A percentile compares a stretch with the other conserved stretches of the same genome.
Conservation (phyloP, 2,329 filamentous ascomycete genomes). For the Aspergillus costaricaensis region DNA sequence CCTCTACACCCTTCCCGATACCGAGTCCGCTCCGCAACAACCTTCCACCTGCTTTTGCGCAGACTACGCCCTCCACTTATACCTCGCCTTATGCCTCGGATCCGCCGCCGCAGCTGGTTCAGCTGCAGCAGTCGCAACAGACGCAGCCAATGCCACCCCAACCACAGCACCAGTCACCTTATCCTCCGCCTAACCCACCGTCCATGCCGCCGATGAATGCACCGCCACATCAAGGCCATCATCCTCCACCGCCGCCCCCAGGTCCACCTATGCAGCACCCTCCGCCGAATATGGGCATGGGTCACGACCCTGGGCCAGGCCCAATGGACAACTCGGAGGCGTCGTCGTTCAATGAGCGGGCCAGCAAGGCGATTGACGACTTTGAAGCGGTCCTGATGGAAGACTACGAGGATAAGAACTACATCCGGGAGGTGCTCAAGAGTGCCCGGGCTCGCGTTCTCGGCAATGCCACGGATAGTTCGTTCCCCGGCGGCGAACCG, state of each 20-base stretch:
- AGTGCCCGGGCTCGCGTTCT: conserved; percentile 46
- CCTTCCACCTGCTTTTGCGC: conserved; percentile 43
- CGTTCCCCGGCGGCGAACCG: conserved; percentile 46
- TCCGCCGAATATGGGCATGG: conserved; percentile 18
- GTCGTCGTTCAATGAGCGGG: conserved; percentile 42
- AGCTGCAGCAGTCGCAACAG: conserved; percentile 35
- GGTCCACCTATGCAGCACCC: conserved; percentile 24
- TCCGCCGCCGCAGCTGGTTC: conserved; percentile 36
- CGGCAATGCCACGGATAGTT: conserved; percentile 43
- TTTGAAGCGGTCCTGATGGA: conserved; percentile 49
- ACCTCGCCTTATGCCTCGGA: conserved; percentile 45
- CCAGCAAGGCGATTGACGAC: conserved; percentile 48
- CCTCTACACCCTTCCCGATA: conserved; percentile 39
- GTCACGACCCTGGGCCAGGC: conserved; percentile 22
- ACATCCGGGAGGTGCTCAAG: conserved; percentile 47
- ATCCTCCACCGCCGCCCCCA: conserved; percentile 20
- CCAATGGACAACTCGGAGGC: conserved; percentile 31
- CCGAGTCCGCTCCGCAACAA: conserved; percentile 41
- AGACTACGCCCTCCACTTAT: conserved; percentile 39
- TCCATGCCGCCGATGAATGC: conserved; percentile 18
- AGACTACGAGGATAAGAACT: conserved; percentile 49
- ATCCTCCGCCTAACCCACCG: conserved; percentile 23
- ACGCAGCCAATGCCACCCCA: conserved; percentile 22
- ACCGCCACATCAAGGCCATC: conserved; percentile 14
- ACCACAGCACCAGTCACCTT: conserved; percentile 29